A percentile compares a stretch with the other conserved stretches of the same genome.
phyloP scores from a whole-genome alignment of 129 eudicot species.

The Saposhnikovia divaricata region DNA sequence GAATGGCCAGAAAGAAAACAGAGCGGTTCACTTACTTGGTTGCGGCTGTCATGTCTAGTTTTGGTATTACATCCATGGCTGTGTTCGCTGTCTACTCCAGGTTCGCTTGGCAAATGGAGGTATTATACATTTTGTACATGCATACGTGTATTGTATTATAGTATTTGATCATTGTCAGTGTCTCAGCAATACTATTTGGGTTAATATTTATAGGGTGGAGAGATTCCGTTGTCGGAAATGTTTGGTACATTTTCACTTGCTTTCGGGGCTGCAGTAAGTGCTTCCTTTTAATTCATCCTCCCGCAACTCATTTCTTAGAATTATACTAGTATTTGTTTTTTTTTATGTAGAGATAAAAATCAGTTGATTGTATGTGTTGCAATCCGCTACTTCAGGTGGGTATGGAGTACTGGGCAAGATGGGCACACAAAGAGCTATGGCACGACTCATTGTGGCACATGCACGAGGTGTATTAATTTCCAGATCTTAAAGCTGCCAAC shows the following conservation, averaged over 20 bases:
- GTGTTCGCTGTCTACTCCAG: conserved; percentile 85
- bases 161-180: no score
- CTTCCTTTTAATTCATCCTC: not conserved
- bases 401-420: conserved; percentile 99
- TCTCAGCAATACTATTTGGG: not conserved
- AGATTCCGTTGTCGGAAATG: conserved; percentile 77
- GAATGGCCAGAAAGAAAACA: conserved; percentile 67
- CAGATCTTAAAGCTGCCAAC: not conserved
- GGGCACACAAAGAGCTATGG: conserved; percentile 98
- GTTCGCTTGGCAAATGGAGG: conserved; percentile 98
- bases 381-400: conserved; percentile 68
- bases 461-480: conserved; percentile 76
- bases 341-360: not conserved
- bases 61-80: conserved; percentile 89
- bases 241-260: conserved; percentile 93
- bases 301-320: not conserved
- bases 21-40: conserved; percentile 80
- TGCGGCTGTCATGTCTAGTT: conserved; percentile 92
- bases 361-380: not conserved
- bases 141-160: no score
- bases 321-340: no score
- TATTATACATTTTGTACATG: not conserved
- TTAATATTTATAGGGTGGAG: conserved; percentile 59
- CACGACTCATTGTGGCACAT: conserved; percentile 99
- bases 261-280: conserved; percentile 89